Conservation (phyloP, 352 stramenopile genomes). For the Phytophthora pisi region DNA sequence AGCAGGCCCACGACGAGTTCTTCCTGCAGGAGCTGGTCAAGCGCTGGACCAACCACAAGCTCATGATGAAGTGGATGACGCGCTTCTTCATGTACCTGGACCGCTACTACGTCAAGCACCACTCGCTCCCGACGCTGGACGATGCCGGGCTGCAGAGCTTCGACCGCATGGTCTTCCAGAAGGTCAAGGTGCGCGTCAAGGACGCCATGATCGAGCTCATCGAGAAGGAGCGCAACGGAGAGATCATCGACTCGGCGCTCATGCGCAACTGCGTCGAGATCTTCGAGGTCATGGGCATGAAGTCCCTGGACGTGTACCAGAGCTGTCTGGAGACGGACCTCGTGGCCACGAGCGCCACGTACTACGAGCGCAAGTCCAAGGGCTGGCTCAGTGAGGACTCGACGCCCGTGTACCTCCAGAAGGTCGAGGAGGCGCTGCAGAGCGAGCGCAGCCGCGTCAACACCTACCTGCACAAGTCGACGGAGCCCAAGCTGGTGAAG, state of each 20-base stretch:
- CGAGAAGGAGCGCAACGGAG: slow-evolving; percentile 97
- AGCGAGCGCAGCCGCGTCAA: slow-evolving; percentile 88
- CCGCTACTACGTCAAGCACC: slow-evolving; percentile 97
- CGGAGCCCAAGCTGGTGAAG: slow-evolving; percentile 96
- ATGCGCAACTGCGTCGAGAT: slow-evolving; percentile 98
- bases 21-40: slow-evolving; percentile 97
- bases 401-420: slow-evolving; percentile 98
- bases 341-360: slow-evolving; percentile 91
- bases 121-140: slow-evolving; percentile 95
- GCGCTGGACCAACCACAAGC: slow-evolving; percentile 99
- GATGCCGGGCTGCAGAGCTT: slow-evolving; percentile 91
- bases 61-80: slow-evolving; percentile 99
- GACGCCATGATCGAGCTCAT: slow-evolving; percentile 96
- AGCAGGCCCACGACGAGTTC: slow-evolving; percentile 92
- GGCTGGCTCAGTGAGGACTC: slow-evolving; percentile 98
- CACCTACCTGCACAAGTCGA: slow-evolving; percentile 97
- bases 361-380: slow-evolving; percentile 97
- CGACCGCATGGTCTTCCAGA: slow-evolving; percentile 84
- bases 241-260: slow-evolving; percentile 97
- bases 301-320: slow-evolving; percentile 96
- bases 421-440: slow-evolving; percentile 88
- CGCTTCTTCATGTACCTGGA: slow-evolving; percentile 99
- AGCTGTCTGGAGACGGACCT: slow-evolving; percentile 95
- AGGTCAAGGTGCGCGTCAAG: slow-evolving; percentile 82
- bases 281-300: slow-evolving; percentile 98